A percentile compares a stretch with the other conserved stretches of the same genome.
These are phyloP conservation scores for Boletus tomentosulus DNA, from an alignment of 768 basidiomycete genomes.

Conservation along the genomic window DNA sequence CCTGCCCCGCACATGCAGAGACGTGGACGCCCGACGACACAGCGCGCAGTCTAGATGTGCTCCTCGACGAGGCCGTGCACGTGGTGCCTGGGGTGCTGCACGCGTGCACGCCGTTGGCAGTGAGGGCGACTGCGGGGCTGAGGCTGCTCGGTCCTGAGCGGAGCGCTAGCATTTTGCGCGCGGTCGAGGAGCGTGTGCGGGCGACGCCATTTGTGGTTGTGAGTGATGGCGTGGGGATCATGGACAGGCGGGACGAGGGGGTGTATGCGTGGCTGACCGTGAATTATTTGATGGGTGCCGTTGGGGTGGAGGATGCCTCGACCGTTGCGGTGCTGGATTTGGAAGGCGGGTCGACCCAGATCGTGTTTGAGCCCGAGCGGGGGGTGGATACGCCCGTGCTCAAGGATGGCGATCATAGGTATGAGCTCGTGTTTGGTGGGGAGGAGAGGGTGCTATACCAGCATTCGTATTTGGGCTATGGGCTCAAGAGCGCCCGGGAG, in stretches of 20 bases:
- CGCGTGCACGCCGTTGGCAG: slow-evolving; percentile 79
- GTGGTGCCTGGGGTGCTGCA: slow-evolving; percentile 65
- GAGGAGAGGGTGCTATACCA: slow-evolving; percentile 79
- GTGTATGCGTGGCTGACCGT: slow-evolving; percentile 99
- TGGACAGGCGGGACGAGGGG: slow-evolving; percentile 97
- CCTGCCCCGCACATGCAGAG: slow-evolving; percentile 40
- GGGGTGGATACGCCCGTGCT: slow-evolving; percentile 38
- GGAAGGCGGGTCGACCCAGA: slow-evolving; percentile 96
- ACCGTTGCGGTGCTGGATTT: slow-evolving; percentile 93
- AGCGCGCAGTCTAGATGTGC: slow-evolving; percentile 70
- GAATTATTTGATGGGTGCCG: slow-evolving; percentile 82
- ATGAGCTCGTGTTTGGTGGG: slow-evolving; percentile 74
- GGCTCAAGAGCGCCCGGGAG: slow-evolving; percentile 81
- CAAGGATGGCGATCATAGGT: slow-evolving; percentile 88
- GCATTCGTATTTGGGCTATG: slow-evolving; percentile 97
- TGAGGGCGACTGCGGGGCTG: slow-evolving; percentile 91
- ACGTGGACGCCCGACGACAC: slow-evolving; percentile 52
- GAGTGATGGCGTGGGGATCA: slow-evolving; percentile 71
- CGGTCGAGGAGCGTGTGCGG: slow-evolving; percentile 60
- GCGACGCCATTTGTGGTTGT: slow-evolving; percentile 69
- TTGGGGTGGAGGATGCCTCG: slow-evolving; percentile 59
- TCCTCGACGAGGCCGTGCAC: slow-evolving; percentile 75
- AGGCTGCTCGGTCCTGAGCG: slow-evolving; percentile 61
- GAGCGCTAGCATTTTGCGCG: slow-evolving; percentile 67
- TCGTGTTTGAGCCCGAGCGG: slow-evolving; percentile 87